phyloP scores from a whole-genome alignment of 2,329 filamentous ascomycete genomes.

The Stromatinia cepivora region DNA sequence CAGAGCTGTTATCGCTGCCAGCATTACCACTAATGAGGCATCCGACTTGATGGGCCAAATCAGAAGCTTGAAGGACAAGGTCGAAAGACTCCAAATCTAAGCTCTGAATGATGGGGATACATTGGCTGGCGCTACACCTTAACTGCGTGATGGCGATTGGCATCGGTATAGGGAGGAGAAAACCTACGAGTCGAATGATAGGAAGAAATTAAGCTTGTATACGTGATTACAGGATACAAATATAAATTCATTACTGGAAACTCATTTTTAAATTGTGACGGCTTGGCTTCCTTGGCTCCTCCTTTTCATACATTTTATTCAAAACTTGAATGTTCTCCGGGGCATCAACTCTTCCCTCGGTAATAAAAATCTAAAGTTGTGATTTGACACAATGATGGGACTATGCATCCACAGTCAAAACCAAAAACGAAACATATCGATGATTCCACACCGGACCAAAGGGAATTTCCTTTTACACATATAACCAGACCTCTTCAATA shows the following conservation, averaged over 20 bases:
- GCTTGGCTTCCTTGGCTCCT: not conserved
- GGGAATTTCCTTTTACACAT: not conserved
- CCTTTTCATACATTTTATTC: not conserved
- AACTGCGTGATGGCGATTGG: conserved; percentile 18
- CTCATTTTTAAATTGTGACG: not conserved
- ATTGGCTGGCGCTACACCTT: conserved; percentile 22
- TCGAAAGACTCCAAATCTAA: conserved; percentile 94
- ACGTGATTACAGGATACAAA: not conserved
- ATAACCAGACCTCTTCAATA: too few species aligned
- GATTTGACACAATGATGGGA: too few species aligned
- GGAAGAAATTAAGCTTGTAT: conserved; percentile 1
- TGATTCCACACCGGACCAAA: too few species aligned
- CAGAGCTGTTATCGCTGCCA: conserved; percentile 80
- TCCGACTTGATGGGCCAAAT: conserved; percentile 88
- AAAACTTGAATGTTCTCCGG: not conserved
- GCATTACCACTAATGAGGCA: conserved; percentile 90
- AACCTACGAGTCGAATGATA: not conserved
- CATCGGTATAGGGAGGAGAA: not conserved
- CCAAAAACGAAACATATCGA: too few species aligned
- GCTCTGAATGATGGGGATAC: not conserved
- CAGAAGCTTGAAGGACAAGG: conserved; percentile 86
- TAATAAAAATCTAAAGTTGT: too few species aligned
- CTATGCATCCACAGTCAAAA: too few species aligned
- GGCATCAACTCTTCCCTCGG: not conserved
- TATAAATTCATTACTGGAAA: conserved; percentile 16